Base-by-base conservation (phyloP, 169 alveolate genomes). In the Eimeria sp. region DNA sequence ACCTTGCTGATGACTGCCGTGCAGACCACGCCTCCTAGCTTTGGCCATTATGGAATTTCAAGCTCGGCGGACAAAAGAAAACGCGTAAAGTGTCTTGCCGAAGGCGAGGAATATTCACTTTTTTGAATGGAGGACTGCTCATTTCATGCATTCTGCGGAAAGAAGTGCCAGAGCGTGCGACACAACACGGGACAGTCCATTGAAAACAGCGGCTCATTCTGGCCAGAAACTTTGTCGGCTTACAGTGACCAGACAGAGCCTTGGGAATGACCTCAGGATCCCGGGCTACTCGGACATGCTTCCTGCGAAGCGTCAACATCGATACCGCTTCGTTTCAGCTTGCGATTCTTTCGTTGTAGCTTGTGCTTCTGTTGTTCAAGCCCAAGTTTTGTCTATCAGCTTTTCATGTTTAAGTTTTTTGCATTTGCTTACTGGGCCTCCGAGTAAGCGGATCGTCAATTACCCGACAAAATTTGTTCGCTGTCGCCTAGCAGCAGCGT, bases 1-100 rank as follows among this genome's bases (percentile, higher is more conserved):
- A 6, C 64, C 13, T 18, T 20, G n/a, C 83, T 25, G 30, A 16
- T 87, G 68, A 14, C 6, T 64, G 9, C 43, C 54, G 56, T 64
- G 23, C 82, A 87, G 93, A 83, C 93, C 93, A n/a, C 93, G 93
- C 83, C 80, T 87, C 56, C 64, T 87, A 62, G 93, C 93, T 33
- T 23, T 87, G 80, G 66, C 18, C 18, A 64, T 66, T 37, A 87
- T 87, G 93, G 93, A 87, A 49, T 87, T 37, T 30, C 93, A 62
- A 60, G 93, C 93, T 18, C 78, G 93, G 83, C 72, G 93, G 43
- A 87, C 93, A 64, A 60, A 87, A 25, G 93, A 87, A 37, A 87
- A 87, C 64, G 93, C 93, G 6, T 87, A 60, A 83, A 52, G 25
- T n/a, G 52, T 14, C 58, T 11, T 30, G 40, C 68, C 23, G 46